Evolutionary conservation across 2,329 filamentous ascomycete species (phyloP), one percentile per base, ranked within the genome.

Genomic region (Venturia aucupariae): DNA sequence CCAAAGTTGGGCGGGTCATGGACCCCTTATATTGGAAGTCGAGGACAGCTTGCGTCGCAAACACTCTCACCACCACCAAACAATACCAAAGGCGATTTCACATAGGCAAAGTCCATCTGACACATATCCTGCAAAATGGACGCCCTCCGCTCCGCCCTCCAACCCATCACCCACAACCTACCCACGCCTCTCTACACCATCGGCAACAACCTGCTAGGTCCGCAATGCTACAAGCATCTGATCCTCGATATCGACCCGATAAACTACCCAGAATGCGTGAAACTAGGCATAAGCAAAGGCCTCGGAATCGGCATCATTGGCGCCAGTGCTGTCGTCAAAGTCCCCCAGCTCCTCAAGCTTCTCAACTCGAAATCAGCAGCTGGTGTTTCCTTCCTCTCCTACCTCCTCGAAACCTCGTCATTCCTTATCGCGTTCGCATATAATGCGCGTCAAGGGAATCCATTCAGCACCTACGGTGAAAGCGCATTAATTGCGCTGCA

Each of bases 381-480:
- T 55, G 94, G 94, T 70, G 84, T 99, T 67, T 91, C 87, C 60
- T 96, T 97, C 78, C 83, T 96, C 55, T 89, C 90, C 39, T 97
- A 97, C 80, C 82, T 94, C 41, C 90, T 99, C 74, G 94, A 99
- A 80, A 97, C 92, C 10, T 82, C 85, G 64, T 86, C 88, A 65
- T 93, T 95, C 78, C 82, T 97, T 71, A 95, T 97, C 76, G 89
- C 87, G 5, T 84, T 99, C 69, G 90, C 90, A 62, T 99, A 99
- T 81, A 96, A 96, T 75, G 82, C 90, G 68, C 90, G 94, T 73
- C 90, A 92, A 72, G 87, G 86, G 30, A 97, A 96, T 70, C 93
- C 94, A 3, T 97, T 99, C 78, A 95, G 89, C 82, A 99, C 94
- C 13, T 99, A 90, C 75, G 94, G 94, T 75, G 94, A 99, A 83